Evolutionary conservation across 225 moss, liverwort and hornwort genomes (phyloP).

Genomic region (Bryoerythrophyllum caledonicum): DNA sequence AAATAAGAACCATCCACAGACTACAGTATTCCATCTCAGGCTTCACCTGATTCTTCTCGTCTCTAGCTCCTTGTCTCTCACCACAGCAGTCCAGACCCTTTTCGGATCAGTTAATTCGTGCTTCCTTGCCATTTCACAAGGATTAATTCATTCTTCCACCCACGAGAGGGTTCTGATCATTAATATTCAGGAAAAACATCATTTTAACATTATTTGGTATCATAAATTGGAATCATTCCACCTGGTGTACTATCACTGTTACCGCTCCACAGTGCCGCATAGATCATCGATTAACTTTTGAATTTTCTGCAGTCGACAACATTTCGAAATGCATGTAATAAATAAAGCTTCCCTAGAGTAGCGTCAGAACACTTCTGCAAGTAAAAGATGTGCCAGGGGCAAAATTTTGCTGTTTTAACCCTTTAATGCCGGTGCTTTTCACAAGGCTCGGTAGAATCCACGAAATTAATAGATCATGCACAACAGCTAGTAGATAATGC

Average conservation of each 20-base stretch:
- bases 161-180: background rate
- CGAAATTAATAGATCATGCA: no score
- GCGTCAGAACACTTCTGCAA: background rate
- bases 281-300: background rate
- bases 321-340: no score
- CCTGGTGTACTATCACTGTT: background rate
- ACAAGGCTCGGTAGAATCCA: no score
- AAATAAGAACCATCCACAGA: no score
- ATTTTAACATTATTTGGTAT: background rate
- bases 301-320: background rate
- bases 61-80: background rate
- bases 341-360: background rate
- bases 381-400: background rate
- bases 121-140: no score
- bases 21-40: background rate
- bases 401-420: background rate
- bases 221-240: background rate
- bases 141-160: background rate
- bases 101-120: background rate
- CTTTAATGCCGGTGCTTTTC: no score
- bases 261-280: background rate
- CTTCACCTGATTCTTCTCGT: background rate
- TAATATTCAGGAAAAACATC: background rate
- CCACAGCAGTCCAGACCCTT: no score
- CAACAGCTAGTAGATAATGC: no score